Evolutionary conservation across 768 basidiomycete species (phyloP).

Genomic region (Leccinum olivaceopallidum): DNA sequence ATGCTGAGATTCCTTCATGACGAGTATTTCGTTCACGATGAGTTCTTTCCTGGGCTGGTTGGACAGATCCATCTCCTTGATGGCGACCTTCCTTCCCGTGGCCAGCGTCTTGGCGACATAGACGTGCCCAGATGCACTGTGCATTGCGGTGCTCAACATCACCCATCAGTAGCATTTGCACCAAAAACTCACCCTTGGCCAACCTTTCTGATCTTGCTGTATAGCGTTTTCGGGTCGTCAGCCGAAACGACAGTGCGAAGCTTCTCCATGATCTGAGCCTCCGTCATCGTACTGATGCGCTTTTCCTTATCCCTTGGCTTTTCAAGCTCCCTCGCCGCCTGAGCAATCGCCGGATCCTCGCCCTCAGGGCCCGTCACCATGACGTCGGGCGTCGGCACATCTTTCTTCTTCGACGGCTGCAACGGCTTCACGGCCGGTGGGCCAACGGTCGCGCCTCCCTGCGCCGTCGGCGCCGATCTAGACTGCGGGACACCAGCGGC

Average conservation of each 20-base stretch:
- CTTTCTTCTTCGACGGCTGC: constrained; percentile 69
- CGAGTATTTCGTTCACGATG: constrained; percentile 96
- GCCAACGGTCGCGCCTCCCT: constrained; percentile 51
- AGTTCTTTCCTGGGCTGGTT: constrained; percentile 96
- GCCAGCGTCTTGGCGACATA: constrained; percentile 92
- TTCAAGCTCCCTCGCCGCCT: constrained; percentile 71
- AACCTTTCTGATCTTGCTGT: constrained; percentile 98
- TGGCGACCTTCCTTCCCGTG: constrained; percentile 87
- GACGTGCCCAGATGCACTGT: constrained; percentile 95
- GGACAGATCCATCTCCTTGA: constrained; percentile 97
- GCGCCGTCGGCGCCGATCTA: constrained; percentile 44
- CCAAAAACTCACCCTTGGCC: constrained; percentile 83
- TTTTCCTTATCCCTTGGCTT: constrained; percentile 62
- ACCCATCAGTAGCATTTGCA: constrained; percentile 2
- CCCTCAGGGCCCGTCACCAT: constrained; percentile 53
- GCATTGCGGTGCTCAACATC: constrained; percentile 15
- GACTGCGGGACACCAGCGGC: constrained; percentile 43
- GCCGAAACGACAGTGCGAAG: constrained; percentile 82
- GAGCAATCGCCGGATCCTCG: constrained; percentile 53
- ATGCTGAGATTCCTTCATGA: constrained; percentile 98
- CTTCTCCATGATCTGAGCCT: constrained; percentile 98
- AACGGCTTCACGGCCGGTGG: constrained; percentile 73
- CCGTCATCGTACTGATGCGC: constrained; percentile 94
- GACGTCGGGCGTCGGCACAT: constrained; percentile 37
- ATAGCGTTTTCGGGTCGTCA: constrained; percentile 86